Evolutionary conservation across 2,329 filamentous ascomycete species (phyloP), one percentile per base, ranked within the genome.

Genomic region (Epichloe elymi): DNA sequence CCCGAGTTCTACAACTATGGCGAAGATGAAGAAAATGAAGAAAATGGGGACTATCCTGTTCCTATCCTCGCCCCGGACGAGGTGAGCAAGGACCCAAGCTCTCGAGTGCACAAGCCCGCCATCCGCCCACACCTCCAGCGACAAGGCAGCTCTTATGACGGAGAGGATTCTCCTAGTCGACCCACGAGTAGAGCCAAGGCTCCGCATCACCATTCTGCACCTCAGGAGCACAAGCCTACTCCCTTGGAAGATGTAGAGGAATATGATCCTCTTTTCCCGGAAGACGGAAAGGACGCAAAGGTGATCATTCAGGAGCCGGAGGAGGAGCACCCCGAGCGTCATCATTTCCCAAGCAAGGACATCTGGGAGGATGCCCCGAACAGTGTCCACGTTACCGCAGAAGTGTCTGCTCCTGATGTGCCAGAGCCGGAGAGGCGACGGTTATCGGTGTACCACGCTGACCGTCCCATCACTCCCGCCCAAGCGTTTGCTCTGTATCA

Each of bases 291-390:
- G 51, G 71, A 75, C 49, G 64, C 69, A 17, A 63, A 65, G 8
- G 52, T 49, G 26, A 36, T 45, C 10, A 43, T 52, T 14, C 46
- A 54, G 38, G 60, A 69, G 39, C 51, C 62, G 45, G 63, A 65
- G 41, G 63, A 64, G 23, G 70, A 74, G 48, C 74, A 75, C 56
- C 74, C 80, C 56, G 70, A 76, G 54, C 79, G 80, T 56, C 84
- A 85, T 54, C 68, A 78, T 55, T 98, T 98, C 67, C 93, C 93
- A 1, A 96, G 90, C 66, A 86, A 90, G 65, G 93, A 98, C 64
- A 80, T 97, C 40, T 98, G 93, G 93, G 93, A 98, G 70, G 94
- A 98, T 65, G 85, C 88, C 0, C 93, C 94, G 4, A 85, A 83
- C 62, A 95, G 89, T 67, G 74, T 88, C 49, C 82, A 93, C 61